Conservation (phyloP, 441 rosid genomes). For the Euphorbia schlechtendalii region DNA sequence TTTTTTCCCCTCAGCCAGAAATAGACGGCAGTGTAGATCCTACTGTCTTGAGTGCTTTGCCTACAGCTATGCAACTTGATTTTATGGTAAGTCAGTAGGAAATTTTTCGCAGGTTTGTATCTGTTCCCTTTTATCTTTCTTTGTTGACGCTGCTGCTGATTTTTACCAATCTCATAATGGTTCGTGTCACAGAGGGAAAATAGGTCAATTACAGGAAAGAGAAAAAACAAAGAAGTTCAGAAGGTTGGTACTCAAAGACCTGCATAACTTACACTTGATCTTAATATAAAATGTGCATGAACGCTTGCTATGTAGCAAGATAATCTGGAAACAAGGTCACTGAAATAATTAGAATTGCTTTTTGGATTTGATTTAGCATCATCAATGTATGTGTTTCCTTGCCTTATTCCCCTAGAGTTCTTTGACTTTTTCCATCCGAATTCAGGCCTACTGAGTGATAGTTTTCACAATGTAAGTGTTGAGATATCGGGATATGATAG, state of each 20-base stretch:
- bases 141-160: constrained; percentile 2
- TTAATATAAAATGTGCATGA: neutral
- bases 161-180: neutral
- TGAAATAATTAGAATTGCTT: neutral
- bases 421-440: neutral
- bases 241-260: constrained; percentile 33
- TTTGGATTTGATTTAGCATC: constrained; percentile 4
- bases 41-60: constrained; percentile 81
- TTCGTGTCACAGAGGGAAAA: constrained; percentile 55
- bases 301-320: neutral
- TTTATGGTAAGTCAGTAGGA: constrained; percentile 45
- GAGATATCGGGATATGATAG: neutral
- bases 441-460: neutral
- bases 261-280: neutral
- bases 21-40: constrained; percentile 67
- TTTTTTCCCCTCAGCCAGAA: constrained; percentile 43
- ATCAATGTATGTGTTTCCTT: neutral
- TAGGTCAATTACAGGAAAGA: constrained; percentile 57
- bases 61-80: constrained; percentile 79
- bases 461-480: neutral
- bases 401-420: neutral
- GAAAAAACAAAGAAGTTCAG: constrained; percentile 58
- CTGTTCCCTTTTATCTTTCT: constrained; percentile 15
- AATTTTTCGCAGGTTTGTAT: constrained; percentile 3
- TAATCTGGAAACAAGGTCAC: neutral